Conservation (phyloP, 2,329 filamentous ascomycete genomes). For the Metarhizium album region DNA sequence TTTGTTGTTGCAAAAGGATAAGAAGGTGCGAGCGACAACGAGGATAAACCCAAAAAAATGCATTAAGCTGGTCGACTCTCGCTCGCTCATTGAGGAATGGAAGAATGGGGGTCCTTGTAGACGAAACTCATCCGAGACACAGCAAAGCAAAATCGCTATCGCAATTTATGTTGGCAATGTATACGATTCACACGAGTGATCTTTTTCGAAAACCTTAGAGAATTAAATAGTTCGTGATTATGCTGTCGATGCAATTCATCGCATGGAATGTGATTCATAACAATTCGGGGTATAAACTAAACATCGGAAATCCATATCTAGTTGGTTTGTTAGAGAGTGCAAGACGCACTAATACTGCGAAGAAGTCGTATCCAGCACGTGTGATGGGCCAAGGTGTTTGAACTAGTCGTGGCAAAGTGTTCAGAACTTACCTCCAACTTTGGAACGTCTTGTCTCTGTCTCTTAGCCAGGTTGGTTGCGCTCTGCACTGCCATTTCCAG, state of each 20-base stretch:
- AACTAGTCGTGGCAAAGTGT: neutral
- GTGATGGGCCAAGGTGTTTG: neutral
- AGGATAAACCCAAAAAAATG: neutral
- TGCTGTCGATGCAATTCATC: neutral
- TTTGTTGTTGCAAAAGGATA: too few relatives aligned
- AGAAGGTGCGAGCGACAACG: too few relatives aligned
- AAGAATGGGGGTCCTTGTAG: neutral
- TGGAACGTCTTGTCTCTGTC: slow-evolving; percentile 68
- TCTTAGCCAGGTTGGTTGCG: slow-evolving; percentile 57
- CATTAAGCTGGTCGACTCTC: neutral
- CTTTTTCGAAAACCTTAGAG: neutral
- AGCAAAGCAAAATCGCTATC: neutral
- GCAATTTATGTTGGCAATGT: neutral
- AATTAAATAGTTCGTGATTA: slow-evolving; percentile 13
- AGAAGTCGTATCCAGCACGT: neutral
- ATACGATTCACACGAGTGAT: neutral
- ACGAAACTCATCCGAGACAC: neutral
- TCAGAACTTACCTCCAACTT: slow-evolving; percentile 76
- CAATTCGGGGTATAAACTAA: slow-evolving; percentile 21
- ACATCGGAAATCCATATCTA: slow-evolving; percentile 38
- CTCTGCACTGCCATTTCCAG: slow-evolving; percentile 74
- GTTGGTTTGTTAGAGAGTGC: slow-evolving; percentile 14
- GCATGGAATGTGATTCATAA: slow-evolving; percentile 1
- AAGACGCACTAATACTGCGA: neutral
- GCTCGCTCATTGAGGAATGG: neutral